phyloP scores from a whole-genome alignment of 2,329 filamentous ascomycete genomes.

The Clarireedia homoeocarpa region DNA sequence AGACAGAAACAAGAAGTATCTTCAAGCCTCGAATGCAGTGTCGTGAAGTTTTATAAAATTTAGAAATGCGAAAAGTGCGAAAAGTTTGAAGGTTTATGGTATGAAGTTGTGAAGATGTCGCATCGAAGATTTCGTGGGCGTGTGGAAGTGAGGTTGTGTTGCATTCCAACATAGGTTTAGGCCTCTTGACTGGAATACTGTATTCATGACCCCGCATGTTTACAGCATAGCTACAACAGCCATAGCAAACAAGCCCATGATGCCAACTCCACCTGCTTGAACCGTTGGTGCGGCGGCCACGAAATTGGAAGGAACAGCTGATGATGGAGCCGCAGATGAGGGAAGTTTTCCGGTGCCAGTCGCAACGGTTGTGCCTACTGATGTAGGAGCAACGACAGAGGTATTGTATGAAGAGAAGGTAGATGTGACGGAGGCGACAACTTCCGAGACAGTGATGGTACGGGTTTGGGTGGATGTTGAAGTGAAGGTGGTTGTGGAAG shows the following conservation, averaged over 20 bases:
- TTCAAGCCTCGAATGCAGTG: conserved; percentile 1
- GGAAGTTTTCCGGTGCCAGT: neutral
- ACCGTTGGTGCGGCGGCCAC: neutral
- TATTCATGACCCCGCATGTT: neutral
- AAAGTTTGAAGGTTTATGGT: neutral
- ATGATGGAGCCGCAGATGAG: neutral
- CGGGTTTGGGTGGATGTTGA: neutral
- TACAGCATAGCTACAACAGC: conserved; percentile 1
- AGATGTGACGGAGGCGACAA: neutral
- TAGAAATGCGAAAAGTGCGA: neutral
- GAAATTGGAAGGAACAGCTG: neutral
- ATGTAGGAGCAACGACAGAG: neutral
- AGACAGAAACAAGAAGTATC: neutral
- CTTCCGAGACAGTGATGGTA: conserved; percentile 5
- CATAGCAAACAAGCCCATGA: conserved; percentile 4
- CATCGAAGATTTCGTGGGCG: conserved; percentile 5
- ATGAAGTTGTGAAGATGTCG: neutral
- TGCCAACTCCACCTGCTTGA: neutral
- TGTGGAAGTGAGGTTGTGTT: neutral
- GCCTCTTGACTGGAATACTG: neutral
- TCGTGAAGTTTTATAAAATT: neutral
- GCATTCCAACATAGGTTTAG: conserved; percentile 3
- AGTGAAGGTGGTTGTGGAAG: neutral
- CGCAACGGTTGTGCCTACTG: neutral
- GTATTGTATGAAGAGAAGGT: conserved; percentile 1